A percentile compares a stretch with the other conserved stretches of the same genome.
Conservation (phyloP, 371 early-diverging fungal species). For the Mucor racemosus region DNA sequence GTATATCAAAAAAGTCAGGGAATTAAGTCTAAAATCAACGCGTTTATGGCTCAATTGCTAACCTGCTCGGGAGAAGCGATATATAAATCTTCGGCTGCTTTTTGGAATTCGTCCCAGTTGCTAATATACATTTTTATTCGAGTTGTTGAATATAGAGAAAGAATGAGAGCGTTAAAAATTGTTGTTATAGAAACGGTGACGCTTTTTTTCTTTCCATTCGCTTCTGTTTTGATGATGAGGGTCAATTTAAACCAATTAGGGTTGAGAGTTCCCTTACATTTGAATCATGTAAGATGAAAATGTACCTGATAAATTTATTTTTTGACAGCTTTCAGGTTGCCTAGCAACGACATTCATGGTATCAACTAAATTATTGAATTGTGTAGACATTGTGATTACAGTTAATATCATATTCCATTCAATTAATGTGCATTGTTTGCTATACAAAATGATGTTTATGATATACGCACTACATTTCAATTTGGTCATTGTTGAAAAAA, state of each 20-base stretch:
- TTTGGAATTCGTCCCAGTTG: slow-evolving; percentile 78
- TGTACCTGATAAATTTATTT: not conserved
- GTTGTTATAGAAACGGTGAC: not conserved
- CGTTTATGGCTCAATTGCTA: slow-evolving; percentile 13
- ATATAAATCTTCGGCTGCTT: slow-evolving; percentile 76
- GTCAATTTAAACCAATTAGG: slow-evolving; percentile 1
- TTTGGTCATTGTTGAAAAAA: not conserved
- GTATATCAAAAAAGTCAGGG: not conserved
- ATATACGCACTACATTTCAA: no score
- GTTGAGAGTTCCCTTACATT: not conserved
- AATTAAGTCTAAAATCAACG: not conserved
- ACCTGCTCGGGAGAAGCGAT: slow-evolving; percentile 64
- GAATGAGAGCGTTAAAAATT: not conserved
- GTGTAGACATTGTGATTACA: no score
- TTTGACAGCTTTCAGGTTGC: not conserved
- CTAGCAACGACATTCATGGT: not conserved
- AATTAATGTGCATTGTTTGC: no score
- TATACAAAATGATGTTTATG: no score
- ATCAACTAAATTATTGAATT: no score
- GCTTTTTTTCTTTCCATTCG: slow-evolving; percentile 8
- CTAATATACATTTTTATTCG: slow-evolving; percentile 42
- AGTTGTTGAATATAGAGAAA: slow-evolving; percentile 3
- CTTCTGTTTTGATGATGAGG: slow-evolving; percentile 6
- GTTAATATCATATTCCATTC: no score
- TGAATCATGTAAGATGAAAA: not conserved